Percentiles rank a stretch among this genome's conserved stretches.
These are phyloP conservation scores for Discostella pseudostelligera DNA, from an alignment of 108 stramenopile genomes.

Conservation along the genomic window DNA sequence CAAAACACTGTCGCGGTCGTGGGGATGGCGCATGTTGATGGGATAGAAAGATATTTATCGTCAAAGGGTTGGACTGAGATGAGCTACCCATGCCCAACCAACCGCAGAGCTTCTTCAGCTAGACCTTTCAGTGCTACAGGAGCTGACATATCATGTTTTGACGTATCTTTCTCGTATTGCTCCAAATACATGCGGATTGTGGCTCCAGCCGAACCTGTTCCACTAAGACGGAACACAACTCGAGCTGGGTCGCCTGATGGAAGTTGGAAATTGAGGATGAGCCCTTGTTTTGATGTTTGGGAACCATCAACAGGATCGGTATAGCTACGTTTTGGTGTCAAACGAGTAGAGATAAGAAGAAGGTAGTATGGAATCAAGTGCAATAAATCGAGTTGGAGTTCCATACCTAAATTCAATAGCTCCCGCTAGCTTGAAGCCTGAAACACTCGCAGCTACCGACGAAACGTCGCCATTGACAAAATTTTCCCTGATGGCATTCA, in stretches of 20 bases:
- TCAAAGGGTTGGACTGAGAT: slow-evolving; percentile 42
- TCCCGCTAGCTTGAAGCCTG: slow-evolving; percentile 64
- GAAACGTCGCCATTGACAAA: slow-evolving; percentile 61
- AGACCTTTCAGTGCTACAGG: slow-evolving; percentile 71
- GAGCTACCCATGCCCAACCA: slow-evolving; percentile 54
- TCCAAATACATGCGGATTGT: slow-evolving; percentile 99
- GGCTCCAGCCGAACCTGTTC: slow-evolving; percentile 96
- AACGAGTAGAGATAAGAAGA: not conserved
- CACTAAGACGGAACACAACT: slow-evolving; percentile 95
- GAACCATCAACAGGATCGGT: slow-evolving; percentile 96
- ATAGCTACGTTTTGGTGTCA: slow-evolving; percentile 52
- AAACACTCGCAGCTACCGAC: slow-evolving; percentile 33
- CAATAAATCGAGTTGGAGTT: not conserved
- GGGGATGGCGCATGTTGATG: slow-evolving; percentile 59
- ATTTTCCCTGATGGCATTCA: slow-evolving; percentile 76
- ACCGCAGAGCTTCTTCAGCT: slow-evolving; percentile 66
- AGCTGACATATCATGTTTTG: slow-evolving; percentile 67
- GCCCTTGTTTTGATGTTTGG: slow-evolving; percentile 86
- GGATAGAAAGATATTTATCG: slow-evolving; percentile 46
- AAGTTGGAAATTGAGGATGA: slow-evolving; percentile 85
- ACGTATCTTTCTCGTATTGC: slow-evolving; percentile 79
- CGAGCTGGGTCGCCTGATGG: slow-evolving; percentile 83
- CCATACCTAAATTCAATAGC: slow-evolving; percentile 74
- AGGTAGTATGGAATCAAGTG: not conserved
- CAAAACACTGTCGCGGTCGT: slow-evolving; percentile 45